Percentiles rank a stretch among this genome's conserved stretches.
phyloP scores from a whole-genome alignment of 345 rosid genomes.

The Draba incana region DNA sequence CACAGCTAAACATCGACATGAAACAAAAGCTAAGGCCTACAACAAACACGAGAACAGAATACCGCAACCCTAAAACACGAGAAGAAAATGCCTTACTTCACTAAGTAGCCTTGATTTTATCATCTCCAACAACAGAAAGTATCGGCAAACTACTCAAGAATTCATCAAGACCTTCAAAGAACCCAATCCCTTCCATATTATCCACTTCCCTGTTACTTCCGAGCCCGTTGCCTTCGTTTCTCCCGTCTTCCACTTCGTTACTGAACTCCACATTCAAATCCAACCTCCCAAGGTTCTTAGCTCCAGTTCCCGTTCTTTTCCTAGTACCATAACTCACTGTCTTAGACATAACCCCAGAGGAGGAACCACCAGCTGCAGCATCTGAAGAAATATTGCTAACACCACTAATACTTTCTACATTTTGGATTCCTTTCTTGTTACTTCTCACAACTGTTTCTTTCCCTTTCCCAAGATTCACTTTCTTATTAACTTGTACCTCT shows the following conservation, averaged over 20 bases:
- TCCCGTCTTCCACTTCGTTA: conserved; percentile 76
- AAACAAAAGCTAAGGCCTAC: conserved; percentile 42
- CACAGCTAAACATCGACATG: conserved; percentile 42
- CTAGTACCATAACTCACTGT: conserved; percentile 49
- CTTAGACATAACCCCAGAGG: conserved; percentile 39
- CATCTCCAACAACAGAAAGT: conserved; percentile 80
- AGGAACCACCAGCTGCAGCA: conserved; percentile 34
- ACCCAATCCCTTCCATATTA: conserved; percentile 74
- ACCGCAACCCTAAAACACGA: conserved; percentile 28
- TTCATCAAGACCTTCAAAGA: conserved; percentile 97
- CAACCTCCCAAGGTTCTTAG: conserved; percentile 71
- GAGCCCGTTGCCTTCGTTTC: conserved; percentile 51
- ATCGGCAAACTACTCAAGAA: conserved; percentile 92
- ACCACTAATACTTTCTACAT: conserved; percentile 35
- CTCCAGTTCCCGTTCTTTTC: conserved; percentile 56
- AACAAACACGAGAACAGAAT: conserved; percentile 35
- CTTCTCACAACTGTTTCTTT: conserved; percentile 47
- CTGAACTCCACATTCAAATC: conserved; percentile 98
- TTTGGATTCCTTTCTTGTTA: conserved; percentile 47
- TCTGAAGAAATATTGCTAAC: conserved; percentile 29
- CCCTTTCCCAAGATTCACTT: conserved; percentile 48
- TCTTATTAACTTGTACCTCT: conserved; percentile 46
- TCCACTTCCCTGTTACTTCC: conserved; percentile 68
- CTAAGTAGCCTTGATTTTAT: conserved; percentile 79
- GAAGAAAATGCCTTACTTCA: conserved; percentile 48